Percentiles rank a stretch among this genome's conserved stretches.
phyloP scores from a whole-genome alignment of 805 yeast species.

The Sporopachydermia lactativora region DNA sequence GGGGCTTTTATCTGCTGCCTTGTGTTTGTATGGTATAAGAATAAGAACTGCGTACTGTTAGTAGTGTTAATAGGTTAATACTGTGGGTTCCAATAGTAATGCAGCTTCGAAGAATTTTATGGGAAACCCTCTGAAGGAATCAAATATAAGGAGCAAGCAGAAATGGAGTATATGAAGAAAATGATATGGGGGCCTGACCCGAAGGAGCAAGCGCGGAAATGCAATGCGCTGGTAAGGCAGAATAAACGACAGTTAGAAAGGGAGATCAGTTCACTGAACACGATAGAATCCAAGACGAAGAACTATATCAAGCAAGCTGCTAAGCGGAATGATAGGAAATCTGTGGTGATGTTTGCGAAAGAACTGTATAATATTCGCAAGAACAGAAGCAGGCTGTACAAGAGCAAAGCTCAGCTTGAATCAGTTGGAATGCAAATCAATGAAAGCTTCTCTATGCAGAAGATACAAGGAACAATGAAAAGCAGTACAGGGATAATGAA shows the following conservation, averaged over 20 bases:
- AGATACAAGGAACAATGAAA: slow-evolving; percentile 69
- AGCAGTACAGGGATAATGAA: slow-evolving; percentile 71
- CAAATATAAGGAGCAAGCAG: not conserved
- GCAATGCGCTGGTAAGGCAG: slow-evolving; percentile 67
- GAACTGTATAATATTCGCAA: slow-evolving; percentile 64
- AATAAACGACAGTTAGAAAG: slow-evolving; percentile 78
- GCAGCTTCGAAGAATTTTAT: no score
- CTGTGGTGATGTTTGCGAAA: slow-evolving; percentile 68
- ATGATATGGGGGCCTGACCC: slow-evolving; percentile 97
- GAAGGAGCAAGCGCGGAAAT: slow-evolving; percentile 70
- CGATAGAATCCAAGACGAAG: slow-evolving; percentile 63
- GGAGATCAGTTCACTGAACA: slow-evolving; percentile 46
- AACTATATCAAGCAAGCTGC: slow-evolving; percentile 60
- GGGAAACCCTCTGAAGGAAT: no score
- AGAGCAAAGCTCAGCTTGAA: slow-evolving; percentile 74
- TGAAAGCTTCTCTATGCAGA: slow-evolving; percentile 80
- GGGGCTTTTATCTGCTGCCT: no score
- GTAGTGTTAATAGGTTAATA: no score
- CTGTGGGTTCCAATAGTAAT: no score
- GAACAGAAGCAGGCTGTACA: slow-evolving; percentile 60
- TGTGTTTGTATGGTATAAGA: no score
- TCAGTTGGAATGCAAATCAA: slow-evolving; percentile 80
- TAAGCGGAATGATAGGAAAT: slow-evolving; percentile 58
- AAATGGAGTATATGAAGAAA: slow-evolving; percentile 73
- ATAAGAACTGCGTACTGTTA: no score